Base-by-base conservation (phyloP, 805 yeast genomes). In the Peterozyma xylosa region DNA sequence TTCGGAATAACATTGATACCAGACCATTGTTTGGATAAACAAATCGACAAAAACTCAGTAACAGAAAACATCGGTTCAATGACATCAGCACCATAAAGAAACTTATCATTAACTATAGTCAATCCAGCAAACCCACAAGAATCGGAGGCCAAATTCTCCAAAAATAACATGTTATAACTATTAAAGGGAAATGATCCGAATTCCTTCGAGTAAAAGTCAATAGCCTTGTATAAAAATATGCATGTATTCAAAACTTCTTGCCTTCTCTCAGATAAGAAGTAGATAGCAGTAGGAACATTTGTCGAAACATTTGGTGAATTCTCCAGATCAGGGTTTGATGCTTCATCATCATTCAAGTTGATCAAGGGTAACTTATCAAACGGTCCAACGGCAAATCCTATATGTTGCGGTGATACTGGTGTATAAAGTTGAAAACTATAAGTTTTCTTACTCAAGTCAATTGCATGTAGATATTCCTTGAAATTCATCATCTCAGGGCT, bases 341-440 rank as follows among this genome's bases (percentile, higher is more conserved):
- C 64, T 7, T 62, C 65, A 17, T 57, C 64, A 10, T 49, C 54
- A 27, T 73, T 66, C 29, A 64, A 53, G 37, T 71, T 76, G 7
- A 79, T 60, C 30, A 88, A 53, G 0, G 79, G 76, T 2, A 79
- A 65, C 43, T 76, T 75, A 36, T 81, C 80, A 59, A 91, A 93
- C 2, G 96, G 82, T 0, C 98, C 99, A 3, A 89, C 76, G 0
- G 96, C 90, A 82, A 95, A 93, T 0, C 98, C 98, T 16, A 93
- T 71, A 60, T 91, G 97, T 52, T 90, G 97, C 1, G 99, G 87
- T 33, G 95, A 82, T 1, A 88, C 84, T 1, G 98, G 96, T 44
- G 82, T 86, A 56, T 81, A 82, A 9, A 86, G 66, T 13, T 82
- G 78, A 70, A 81, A 91, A 16, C 79, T 71, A 41, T 77, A 88